Base-by-base conservation (phyloP, 1,139 yeast genomes). In the Lodderomyces metapsilosis region DNA sequence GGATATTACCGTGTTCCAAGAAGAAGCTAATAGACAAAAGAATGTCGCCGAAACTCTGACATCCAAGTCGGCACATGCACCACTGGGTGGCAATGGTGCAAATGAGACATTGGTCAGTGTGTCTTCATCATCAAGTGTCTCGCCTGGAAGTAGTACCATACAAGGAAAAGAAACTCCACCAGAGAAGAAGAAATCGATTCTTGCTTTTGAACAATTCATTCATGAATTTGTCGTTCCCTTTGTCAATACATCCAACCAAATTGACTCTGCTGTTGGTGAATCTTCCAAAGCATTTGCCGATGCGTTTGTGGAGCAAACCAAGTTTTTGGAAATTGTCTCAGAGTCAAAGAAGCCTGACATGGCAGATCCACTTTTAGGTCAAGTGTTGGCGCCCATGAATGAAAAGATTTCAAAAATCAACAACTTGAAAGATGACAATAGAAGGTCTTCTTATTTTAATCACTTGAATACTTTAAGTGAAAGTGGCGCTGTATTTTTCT, bases 401-500 rank as follows among this genome's bases (percentile, higher is more conserved):
- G 75, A 73, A 42, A 66, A 72, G 35, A 78, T 89, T 36, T 74
- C 71, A 48, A 66, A 71, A 37, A 79, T 88, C 50, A 76, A 74
- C 45, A 74, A 73, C 27, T 58, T 86, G 52, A 87, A 91, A 55
- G 98, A 92, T 52, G 66, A 71, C 31, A 85, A 87, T 59, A 80
- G 96, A 51, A 73, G 75, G 35, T 82, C 88, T 17, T 73, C 76
- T 47, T 74, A 67, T 50, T 76, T 73, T 59, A 80, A 87, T 56
- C 89, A 87, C 57, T 74, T 92, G 60, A 88, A 84, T 52, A 79
- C 97, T 2, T 72, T 94, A 39, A 79, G 91, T 31, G 98, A 92
- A 59, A 97, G 96, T 39, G 80, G 87, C 6, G 91, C 96, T 5
- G 88, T 88, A 3, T 71, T 91, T 47, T 95, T 95, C 15, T 94